Conservation (phyloP, 129 eudicot genomes). For the Glebionis coronaria region DNA sequence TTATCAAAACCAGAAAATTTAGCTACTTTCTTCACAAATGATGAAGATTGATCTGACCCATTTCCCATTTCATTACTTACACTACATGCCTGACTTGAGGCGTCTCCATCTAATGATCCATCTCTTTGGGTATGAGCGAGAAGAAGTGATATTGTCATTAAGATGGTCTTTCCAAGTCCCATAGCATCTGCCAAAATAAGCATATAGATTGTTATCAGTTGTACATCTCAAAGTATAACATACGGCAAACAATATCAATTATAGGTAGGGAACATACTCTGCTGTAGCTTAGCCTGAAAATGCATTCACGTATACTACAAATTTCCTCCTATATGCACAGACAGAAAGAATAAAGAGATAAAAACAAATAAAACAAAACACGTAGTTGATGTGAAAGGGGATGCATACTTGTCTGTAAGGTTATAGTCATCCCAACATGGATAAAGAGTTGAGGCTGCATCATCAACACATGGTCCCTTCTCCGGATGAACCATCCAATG, state of each 20-base stretch:
- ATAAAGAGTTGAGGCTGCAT: conserved; percentile 80
- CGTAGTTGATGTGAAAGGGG: too few relatives aligned
- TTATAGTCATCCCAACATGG: conserved; percentile 99
- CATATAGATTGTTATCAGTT: conserved; percentile 23
- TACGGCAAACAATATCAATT: not conserved
- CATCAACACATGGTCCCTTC: conserved; percentile 68
- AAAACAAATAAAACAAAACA: too few relatives aligned
- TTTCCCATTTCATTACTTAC: conserved; percentile 36
- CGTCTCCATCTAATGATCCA: conserved; percentile 47
- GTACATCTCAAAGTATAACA: not conserved
- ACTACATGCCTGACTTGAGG: conserved; percentile 24
- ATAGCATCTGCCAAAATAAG: conserved; percentile 99
- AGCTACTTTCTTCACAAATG: conserved; percentile 37
- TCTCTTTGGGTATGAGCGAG: conserved; percentile 71
- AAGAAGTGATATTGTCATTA: conserved; percentile 96
- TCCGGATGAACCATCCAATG: conserved; percentile 85
- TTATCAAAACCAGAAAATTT: conserved; percentile 77
- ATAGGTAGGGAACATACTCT: conserved; percentile 56
- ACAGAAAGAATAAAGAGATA: too few relatives aligned
- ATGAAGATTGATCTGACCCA: conserved; percentile 50
- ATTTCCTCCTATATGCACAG: too few relatives aligned
- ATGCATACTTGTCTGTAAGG: conserved; percentile 68
- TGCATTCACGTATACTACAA: too few relatives aligned
- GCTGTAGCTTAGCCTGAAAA: too few relatives aligned
- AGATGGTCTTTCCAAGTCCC: conserved; percentile 99